Evolutionary conservation across 2,329 filamentous ascomycete genomes (phyloP).

Genomic region (Neopestalotiopsis sp.): DNA sequence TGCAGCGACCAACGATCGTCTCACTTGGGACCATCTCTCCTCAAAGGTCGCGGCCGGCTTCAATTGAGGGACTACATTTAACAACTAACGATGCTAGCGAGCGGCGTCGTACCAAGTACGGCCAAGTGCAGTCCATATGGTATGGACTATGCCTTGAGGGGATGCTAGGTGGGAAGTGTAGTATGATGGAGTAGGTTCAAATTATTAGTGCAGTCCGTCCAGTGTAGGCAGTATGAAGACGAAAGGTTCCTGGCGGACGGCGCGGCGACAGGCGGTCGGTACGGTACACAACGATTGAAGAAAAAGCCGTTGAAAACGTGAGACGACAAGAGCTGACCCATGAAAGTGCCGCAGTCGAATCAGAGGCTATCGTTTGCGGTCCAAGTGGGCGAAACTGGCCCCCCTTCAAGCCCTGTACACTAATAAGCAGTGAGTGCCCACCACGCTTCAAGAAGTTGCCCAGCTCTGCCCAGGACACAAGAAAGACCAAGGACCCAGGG

Average conservation of each 20-base stretch:
- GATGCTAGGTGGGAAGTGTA: too few relatives aligned
- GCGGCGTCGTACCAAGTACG: not conserved
- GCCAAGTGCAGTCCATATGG: not conserved
- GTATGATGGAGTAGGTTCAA: too few relatives aligned
- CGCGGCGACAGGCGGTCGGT: not conserved
- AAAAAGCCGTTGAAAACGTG: conserved; percentile 13
- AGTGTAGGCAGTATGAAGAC: not conserved
- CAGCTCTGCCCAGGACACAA: not conserved
- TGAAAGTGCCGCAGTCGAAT: conserved; percentile 10
- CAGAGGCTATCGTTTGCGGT: not conserved
- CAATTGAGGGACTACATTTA: not conserved
- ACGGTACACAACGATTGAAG: not conserved
- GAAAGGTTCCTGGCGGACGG: not conserved
- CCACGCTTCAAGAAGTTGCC: conserved; percentile 1
- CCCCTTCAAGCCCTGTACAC: not conserved
- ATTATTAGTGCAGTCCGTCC: too few relatives aligned
- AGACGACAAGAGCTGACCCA: conserved; percentile 3
- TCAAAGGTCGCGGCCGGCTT: not conserved
- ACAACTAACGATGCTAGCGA: not conserved
- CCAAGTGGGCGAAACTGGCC: conserved; percentile 8
- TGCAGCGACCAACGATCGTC: not conserved
- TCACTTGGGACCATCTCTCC: conserved; percentile 1
- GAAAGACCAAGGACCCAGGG: not conserved
- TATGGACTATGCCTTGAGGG: too few relatives aligned
- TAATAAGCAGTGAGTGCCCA: not conserved